A percentile compares a stretch with the other conserved stretches of the same genome.
phyloP scores from a whole-genome alignment of 768 basidiomycete species.

The Russula vinacea region DNA sequence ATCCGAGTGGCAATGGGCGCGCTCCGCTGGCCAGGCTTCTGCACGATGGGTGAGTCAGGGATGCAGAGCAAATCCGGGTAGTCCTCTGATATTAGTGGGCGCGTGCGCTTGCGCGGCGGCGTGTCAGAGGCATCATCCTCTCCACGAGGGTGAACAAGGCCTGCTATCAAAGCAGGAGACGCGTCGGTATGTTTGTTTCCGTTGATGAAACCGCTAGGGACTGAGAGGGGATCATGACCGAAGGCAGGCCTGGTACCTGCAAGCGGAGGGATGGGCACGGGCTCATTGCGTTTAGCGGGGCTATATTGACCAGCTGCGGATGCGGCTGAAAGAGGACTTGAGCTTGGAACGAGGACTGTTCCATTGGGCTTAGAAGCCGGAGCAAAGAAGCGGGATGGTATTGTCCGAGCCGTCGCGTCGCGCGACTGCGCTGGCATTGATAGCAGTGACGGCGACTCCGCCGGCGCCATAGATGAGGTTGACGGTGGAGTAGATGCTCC shows the following conservation, averaged over 20 bases:
- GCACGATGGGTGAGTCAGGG: conserved; percentile 60
- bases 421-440: conserved; percentile 64
- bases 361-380: conserved; percentile 48
- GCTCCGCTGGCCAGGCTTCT: conserved; percentile 51
- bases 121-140: conserved; percentile 44
- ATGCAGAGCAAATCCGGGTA: conserved; percentile 39
- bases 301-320: conserved; percentile 41
- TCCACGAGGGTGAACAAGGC: conserved; percentile 40
- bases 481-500: conserved; percentile 27
- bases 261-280: conserved; percentile 42
- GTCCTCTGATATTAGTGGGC: conserved; percentile 43
- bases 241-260: conserved; percentile 38
- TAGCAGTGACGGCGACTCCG: conserved; percentile 30
- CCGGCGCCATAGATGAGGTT: conserved; percentile 31
- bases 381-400: conserved; percentile 58
- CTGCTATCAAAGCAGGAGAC: conserved; percentile 47
- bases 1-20: conserved; percentile 37
- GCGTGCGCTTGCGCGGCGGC: conserved; percentile 71
- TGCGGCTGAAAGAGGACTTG: conserved; percentile 57
- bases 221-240: conserved; percentile 18
- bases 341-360: conserved; percentile 71
- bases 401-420: conserved; percentile 53
- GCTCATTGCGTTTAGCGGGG: conserved; percentile 39
- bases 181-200: conserved; percentile 44
- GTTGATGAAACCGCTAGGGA: conserved; percentile 26